Percentiles rank a stretch among this genome's conserved stretches.
Conservation (phyloP, 805 yeast genomes). For the Kodamaea nitidulidarum region DNA sequence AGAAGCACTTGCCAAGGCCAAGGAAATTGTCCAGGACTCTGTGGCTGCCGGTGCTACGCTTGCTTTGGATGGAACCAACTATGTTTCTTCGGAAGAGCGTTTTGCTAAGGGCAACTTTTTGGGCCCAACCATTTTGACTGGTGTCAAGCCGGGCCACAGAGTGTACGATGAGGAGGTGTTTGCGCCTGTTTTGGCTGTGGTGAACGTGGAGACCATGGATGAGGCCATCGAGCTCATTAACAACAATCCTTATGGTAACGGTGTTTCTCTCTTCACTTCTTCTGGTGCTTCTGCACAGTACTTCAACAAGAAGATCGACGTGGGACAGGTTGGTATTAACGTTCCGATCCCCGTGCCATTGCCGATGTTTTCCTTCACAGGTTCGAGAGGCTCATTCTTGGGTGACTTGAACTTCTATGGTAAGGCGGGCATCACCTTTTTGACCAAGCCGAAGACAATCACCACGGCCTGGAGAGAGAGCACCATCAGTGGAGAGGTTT, state of each 20-base stretch:
- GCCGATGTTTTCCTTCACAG: slow-evolving; percentile 79
- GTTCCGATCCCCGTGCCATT: slow-evolving; percentile 80
- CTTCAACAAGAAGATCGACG: slow-evolving; percentile 63
- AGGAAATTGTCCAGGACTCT: slow-evolving; percentile 51
- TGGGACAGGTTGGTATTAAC: slow-evolving; percentile 75
- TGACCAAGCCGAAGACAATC: slow-evolving; percentile 73
- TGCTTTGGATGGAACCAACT: slow-evolving; percentile 60
- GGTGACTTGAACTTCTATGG: slow-evolving; percentile 81
- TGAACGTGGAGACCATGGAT: slow-evolving; percentile 60
- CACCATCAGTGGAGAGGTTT: slow-evolving; percentile 41
- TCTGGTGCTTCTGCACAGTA: slow-evolving; percentile 69
- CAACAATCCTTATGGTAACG: slow-evolving; percentile 60
- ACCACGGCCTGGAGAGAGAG: slow-evolving; percentile 63
- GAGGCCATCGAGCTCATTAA: slow-evolving; percentile 65
- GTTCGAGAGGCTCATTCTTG: slow-evolving; percentile 68
- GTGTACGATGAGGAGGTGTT: slow-evolving; percentile 73
- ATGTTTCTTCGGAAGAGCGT: slow-evolving; percentile 34
- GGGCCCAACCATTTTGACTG: slow-evolving; percentile 63
- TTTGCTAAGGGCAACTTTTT: slow-evolving; percentile 59
- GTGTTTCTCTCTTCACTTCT: slow-evolving; percentile 64
- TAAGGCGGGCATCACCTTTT: slow-evolving; percentile 66
- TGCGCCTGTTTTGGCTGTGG: slow-evolving; percentile 68
- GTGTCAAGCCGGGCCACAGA: slow-evolving; percentile 63
- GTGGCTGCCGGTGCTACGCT: slow-evolving; percentile 61
- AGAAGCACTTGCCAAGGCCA: slow-evolving; percentile 49